A percentile compares a stretch with the other conserved stretches of the same genome.
Evolutionary conservation across 1,284 basidiomycete species (phyloP).

Genomic region (Ceratobasidium theobromae): DNA sequence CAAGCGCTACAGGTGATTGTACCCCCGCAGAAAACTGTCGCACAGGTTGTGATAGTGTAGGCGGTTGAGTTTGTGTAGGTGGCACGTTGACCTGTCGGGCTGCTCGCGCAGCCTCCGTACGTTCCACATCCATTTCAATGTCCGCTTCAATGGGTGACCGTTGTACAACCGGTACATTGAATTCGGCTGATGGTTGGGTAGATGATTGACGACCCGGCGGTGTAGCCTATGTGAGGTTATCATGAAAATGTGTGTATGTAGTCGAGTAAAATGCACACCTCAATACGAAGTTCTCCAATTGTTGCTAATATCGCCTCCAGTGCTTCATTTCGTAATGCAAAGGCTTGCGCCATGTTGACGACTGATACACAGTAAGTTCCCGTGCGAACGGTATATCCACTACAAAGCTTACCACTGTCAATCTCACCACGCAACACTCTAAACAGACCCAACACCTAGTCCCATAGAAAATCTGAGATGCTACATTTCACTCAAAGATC

Average conservation of each 20-base stretch:
- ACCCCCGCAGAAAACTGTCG: no score
- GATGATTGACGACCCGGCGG: not conserved
- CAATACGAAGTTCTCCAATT: not conserved
- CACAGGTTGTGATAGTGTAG: not conserved
- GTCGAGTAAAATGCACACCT: not conserved
- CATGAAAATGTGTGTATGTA: not conserved
- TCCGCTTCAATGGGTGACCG: not conserved
- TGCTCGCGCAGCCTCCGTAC: constrained; percentile 6
- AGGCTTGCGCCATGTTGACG: constrained; percentile 9
- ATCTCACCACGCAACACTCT: not conserved
- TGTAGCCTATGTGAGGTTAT: not conserved
- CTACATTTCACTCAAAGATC: not conserved
- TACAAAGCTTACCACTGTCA: not conserved
- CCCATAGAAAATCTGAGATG: no score
- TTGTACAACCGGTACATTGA: not conserved
- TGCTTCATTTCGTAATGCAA: not conserved
- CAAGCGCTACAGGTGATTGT: no score
- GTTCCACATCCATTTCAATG: constrained; percentile 9
- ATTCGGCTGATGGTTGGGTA: not conserved
- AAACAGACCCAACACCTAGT: not conserved
- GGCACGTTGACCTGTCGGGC: not conserved
- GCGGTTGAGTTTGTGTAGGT: not conserved
- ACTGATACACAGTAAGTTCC: not conserved
- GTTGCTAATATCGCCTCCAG: constrained; percentile 2
- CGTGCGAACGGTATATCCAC: not conserved